Conservation (phyloP, 2,329 filamentous ascomycete genomes). For the Hymenoscyphus salicellus region DNA sequence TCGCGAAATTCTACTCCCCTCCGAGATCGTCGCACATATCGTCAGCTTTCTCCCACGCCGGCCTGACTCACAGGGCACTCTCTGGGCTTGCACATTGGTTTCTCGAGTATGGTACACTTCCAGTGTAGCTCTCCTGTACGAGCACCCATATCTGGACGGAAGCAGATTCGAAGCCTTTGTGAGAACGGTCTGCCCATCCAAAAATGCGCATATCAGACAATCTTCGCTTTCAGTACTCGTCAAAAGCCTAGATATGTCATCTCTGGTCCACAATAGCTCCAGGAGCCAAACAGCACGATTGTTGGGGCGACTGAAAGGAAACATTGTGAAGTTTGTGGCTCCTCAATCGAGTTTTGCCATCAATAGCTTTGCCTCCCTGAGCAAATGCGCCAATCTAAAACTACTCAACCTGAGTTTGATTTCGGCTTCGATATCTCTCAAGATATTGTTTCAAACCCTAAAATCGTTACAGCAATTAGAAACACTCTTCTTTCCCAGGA, state of each 20-base stretch:
- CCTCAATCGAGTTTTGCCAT: slow-evolving; percentile 37
- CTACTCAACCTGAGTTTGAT: slow-evolving; percentile 35
- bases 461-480: slow-evolving; percentile 31
- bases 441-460: slow-evolving; percentile 34
- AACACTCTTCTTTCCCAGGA: slow-evolving; percentile 35
- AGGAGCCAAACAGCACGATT: slow-evolving; percentile 34
- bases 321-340: slow-evolving; percentile 36
- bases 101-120: slow-evolving; percentile 35
- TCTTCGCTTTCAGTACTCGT: slow-evolving; percentile 33
- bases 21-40: slow-evolving; percentile 35
- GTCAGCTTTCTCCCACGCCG: slow-evolving; percentile 31
- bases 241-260: slow-evolving; percentile 34
- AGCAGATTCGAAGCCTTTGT: slow-evolving; percentile 35
- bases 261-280: slow-evolving; percentile 34
- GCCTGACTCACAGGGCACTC: slow-evolving; percentile 22
- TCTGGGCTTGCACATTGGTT: slow-evolving; percentile 33
- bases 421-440: slow-evolving; percentile 33
- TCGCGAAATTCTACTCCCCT: slow-evolving; percentile 31
- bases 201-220: slow-evolving; percentile 36
- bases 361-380: slow-evolving; percentile 36
- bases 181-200: slow-evolving; percentile 36
- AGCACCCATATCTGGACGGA: slow-evolving; percentile 30
- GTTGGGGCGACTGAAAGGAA: slow-evolving; percentile 35
- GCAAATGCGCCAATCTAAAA: slow-evolving; percentile 35
- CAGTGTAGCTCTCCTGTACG: slow-evolving; percentile 30